Conservation (phyloP, 1,284 basidiomycete genomes). For the Ganoderma multipileum region DNA sequence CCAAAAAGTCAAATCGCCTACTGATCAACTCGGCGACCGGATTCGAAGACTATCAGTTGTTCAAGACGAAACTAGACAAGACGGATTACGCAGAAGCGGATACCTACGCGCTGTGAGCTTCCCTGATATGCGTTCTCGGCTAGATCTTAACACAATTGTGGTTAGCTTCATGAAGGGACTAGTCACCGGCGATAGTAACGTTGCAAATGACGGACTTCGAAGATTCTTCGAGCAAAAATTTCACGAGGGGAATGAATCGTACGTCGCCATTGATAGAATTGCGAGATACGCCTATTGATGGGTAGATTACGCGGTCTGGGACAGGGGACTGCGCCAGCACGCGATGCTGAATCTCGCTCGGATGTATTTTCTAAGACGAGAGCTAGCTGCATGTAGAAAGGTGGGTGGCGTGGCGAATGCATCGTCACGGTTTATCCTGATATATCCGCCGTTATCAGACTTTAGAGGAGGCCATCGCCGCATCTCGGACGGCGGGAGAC, state of each 20-base stretch:
- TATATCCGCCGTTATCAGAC: slow-evolving; percentile 49
- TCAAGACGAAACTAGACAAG: slow-evolving; percentile 71
- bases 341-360: slow-evolving; percentile 78
- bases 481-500: slow-evolving; percentile 75
- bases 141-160: slow-evolving; percentile 6
- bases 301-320: not conserved
- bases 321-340: slow-evolving; percentile 80
- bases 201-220: slow-evolving; percentile 73
- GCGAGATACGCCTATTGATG: not conserved
- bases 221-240: slow-evolving; percentile 85
- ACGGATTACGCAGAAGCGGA: slow-evolving; percentile 68
- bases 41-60: slow-evolving; percentile 59
- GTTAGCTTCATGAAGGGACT: slow-evolving; percentile 69
- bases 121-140: too few relatives aligned
- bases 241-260: slow-evolving; percentile 81
- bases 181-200: slow-evolving; percentile 68
- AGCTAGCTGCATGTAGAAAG: slow-evolving; percentile 71
- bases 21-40: not conserved
- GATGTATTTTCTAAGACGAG: slow-evolving; percentile 74
- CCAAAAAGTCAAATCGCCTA: not conserved
- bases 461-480: slow-evolving; percentile 75
- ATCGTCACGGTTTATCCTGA: slow-evolving; percentile 16
- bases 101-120: slow-evolving; percentile 63
- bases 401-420: slow-evolving; percentile 43
- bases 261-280: slow-evolving; percentile 37